A percentile compares a stretch with the other conserved stretches of the same genome.
phyloP scores from a whole-genome alignment of 2,329 filamentous ascomycete genomes.

The Calonectria naviculata region DNA sequence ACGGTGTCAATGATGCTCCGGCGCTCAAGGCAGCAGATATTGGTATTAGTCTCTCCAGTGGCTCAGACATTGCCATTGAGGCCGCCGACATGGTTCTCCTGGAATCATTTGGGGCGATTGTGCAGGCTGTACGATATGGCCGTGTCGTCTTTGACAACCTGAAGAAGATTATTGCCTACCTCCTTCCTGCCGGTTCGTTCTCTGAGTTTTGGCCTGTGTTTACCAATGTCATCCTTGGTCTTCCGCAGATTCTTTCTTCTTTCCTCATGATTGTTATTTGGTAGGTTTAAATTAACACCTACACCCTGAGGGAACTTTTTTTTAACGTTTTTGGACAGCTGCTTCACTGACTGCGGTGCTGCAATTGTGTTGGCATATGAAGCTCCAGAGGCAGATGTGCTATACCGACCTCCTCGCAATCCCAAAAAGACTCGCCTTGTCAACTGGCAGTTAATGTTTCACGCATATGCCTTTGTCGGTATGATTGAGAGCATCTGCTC shows the following conservation, averaged over 20 bases:
- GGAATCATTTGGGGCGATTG: conserved; percentile 74
- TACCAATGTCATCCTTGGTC: conserved; percentile 76
- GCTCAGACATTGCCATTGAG: conserved; percentile 75
- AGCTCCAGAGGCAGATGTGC: conserved; percentile 79
- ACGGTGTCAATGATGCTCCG: conserved; percentile 77
- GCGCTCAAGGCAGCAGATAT: conserved; percentile 74
- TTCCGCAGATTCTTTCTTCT: conserved; percentile 78
- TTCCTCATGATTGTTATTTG: conserved; percentile 79
- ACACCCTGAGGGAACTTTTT: not conserved
- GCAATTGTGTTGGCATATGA: conserved; percentile 82
- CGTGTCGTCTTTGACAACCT: conserved; percentile 82
- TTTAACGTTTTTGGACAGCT: conserved; percentile 50
- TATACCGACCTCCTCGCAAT: conserved; percentile 75
- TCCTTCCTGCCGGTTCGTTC: conserved; percentile 79
- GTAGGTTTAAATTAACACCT: conserved; percentile 41
- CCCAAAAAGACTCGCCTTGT: conserved; percentile 78
- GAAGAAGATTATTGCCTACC: conserved; percentile 77
- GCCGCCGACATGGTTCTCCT: conserved; percentile 75
- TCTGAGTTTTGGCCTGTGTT: conserved; percentile 82
- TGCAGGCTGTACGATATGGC: conserved; percentile 78
- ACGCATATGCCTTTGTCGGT: conserved; percentile 79
- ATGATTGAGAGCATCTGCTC: conserved; percentile 69
- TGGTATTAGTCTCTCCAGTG: conserved; percentile 75
- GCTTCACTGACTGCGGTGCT: conserved; percentile 81
- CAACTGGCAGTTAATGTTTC: conserved; percentile 76